A percentile compares a stretch with the other conserved stretches of the same genome.
phyloP scores from a whole-genome alignment of 1,139 yeast species.

The Candida sp. region DNA sequence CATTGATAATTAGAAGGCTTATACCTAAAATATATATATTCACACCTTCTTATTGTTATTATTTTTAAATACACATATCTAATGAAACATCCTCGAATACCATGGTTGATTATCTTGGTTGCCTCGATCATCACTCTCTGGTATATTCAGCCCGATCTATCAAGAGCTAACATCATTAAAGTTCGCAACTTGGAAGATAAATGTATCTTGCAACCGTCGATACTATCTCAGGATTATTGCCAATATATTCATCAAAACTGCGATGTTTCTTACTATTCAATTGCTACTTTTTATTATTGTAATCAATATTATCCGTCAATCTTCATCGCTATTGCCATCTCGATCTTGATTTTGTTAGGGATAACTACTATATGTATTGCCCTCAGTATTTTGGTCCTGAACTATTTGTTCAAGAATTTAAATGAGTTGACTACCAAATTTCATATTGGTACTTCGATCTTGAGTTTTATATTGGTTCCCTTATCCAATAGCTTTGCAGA shows the following conservation, averaged over 20 bases:
- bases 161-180: background rate
- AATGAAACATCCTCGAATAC: background rate
- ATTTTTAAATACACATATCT: background rate
- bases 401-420: conserved; percentile 29
- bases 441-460: conserved; percentile 26
- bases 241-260: conserved; percentile 18
- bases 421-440: conserved; percentile 24
- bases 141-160: background rate
- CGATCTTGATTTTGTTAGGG: conserved; percentile 13
- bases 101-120: background rate
- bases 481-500: conserved; percentile 40
- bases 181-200: conserved; percentile 1
- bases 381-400: conserved; percentile 33
- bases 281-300: conserved; percentile 28
- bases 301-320: conserved; percentile 12
- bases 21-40: background rate
- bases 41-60: background rate
- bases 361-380: conserved; percentile 18
- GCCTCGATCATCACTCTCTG: background rate
- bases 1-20: background rate
- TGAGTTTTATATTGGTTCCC: conserved; percentile 37
- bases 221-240: conserved; percentile 13
- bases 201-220: conserved; percentile 6
- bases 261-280: conserved; percentile 19
- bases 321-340: conserved; percentile 10